phyloP scores from a whole-genome alignment of 768 basidiomycete species.

The Boletus reticulatus region DNA sequence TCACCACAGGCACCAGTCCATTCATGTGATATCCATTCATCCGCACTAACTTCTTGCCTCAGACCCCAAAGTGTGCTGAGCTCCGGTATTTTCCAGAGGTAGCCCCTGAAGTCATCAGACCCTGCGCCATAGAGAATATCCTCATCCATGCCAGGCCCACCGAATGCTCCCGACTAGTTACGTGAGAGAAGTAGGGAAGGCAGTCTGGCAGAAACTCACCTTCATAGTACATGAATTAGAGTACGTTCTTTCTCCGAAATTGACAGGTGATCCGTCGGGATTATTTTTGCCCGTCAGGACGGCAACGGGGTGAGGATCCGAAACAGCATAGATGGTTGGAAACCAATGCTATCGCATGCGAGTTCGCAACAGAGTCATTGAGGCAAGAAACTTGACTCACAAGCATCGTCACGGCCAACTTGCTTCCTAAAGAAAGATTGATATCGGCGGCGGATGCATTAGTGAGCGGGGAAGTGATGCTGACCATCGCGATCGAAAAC shows the following conservation, averaged over 20 bases:
- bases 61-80: conserved; percentile 40
- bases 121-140: conserved; percentile 71
- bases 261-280: conserved; percentile 52
- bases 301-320: conserved; percentile 69
- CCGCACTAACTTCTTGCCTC: conserved; percentile 44
- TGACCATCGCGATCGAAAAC: conserved; percentile 66
- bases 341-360: conserved; percentile 54
- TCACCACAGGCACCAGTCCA: conserved; percentile 33
- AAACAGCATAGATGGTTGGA: conserved; percentile 68
- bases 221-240: conserved; percentile 79
- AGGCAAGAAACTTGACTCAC: conserved; percentile 37
- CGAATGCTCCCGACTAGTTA: conserved; percentile 72
- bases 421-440: conserved; percentile 44
- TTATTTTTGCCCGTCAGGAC: conserved; percentile 57
- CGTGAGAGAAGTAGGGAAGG: background rate
- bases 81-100: conserved; percentile 74
- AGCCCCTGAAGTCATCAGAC: conserved; percentile 79
- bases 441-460: conserved; percentile 1
- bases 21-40: conserved; percentile 43
- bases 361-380: background rate
- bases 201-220: conserved; percentile 34
- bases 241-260: conserved; percentile 52
- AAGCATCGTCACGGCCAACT: conserved; percentile 63
- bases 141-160: conserved; percentile 49
- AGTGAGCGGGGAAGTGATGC: conserved; percentile 3